These are phyloP conservation scores for Vicia villosa DNA, from an alignment of 306 rosid genomes.

Conservation along the genomic window DNA sequence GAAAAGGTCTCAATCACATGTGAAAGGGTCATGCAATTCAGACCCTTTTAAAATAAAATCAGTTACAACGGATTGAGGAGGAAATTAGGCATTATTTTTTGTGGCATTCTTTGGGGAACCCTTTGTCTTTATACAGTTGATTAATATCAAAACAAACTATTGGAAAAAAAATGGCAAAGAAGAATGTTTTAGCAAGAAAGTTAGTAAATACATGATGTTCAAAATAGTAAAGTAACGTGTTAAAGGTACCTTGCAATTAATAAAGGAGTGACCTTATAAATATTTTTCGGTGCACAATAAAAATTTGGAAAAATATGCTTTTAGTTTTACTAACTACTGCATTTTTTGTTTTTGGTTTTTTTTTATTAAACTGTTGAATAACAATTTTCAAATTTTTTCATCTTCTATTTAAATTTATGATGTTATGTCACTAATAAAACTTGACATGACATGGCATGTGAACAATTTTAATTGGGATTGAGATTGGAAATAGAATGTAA, in stretches of 20 bases:
- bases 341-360: no score
- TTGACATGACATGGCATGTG: no score
- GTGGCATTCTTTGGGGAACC: conserved; percentile 22
- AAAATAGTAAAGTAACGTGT: conserved; percentile 48
- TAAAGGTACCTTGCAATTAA: conserved; percentile 31
- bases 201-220: conserved; percentile 28
- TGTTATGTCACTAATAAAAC: no score
- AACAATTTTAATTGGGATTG: no score
- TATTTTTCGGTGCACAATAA: no score
- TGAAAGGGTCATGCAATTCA: conserved; percentile 61
- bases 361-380: no score
- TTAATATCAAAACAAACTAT: conserved; percentile 20
- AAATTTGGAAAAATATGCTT: no score
- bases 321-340: no score
- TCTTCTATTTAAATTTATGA: no score
- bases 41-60: conserved; percentile 54
- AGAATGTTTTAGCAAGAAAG: conserved; percentile 39
- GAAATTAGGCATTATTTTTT: conserved; percentile 47
- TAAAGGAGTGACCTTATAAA: conserved; percentile 26
- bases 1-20: conserved; percentile 58
- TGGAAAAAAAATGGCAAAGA: conserved; percentile 1
- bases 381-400: no score
- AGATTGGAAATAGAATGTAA: no score
- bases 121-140: conserved; percentile 38
- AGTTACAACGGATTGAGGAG: conserved; percentile 44